phyloP scores from a whole-genome alignment of 805 yeast species.

The Blastobotrys terrestris region DNA sequence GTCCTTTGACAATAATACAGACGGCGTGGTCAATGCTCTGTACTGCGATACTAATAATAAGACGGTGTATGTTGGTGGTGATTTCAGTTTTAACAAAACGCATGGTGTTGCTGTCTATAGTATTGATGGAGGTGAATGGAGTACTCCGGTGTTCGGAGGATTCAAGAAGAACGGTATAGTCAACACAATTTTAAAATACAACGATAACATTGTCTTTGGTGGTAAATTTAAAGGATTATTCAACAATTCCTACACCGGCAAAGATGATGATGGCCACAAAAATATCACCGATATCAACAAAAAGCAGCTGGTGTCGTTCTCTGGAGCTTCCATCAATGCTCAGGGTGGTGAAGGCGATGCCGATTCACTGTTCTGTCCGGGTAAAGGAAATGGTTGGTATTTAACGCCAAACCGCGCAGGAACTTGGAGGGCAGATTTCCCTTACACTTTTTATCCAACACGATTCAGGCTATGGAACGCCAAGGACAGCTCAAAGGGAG shows the following conservation, averaged over 20 bases:
- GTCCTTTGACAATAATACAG: not conserved
- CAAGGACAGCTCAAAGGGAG: conserved; percentile 39
- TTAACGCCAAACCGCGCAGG: conserved; percentile 46
- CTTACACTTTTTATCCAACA: conserved; percentile 55
- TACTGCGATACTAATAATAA: conserved; percentile 43
- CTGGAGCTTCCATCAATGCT: conserved; percentile 20
- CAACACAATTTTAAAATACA: conserved; percentile 50
- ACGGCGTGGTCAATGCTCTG: conserved; percentile 41
- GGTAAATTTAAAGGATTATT: conserved; percentile 69
- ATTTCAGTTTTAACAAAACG: conserved; percentile 47
- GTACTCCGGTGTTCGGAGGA: conserved; percentile 64
- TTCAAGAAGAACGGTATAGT: conserved; percentile 56
- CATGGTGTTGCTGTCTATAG: conserved; percentile 64
- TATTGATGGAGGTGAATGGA: conserved; percentile 35
- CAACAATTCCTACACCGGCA: conserved; percentile 34
- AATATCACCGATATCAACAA: conserved; percentile 48
- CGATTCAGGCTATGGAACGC: conserved; percentile 70
- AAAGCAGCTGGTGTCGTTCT: conserved; percentile 31
- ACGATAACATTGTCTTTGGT: conserved; percentile 60
- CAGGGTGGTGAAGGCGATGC: conserved; percentile 20
- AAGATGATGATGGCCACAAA: not conserved
- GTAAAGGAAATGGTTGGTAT: conserved; percentile 43
- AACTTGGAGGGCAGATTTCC: conserved; percentile 57
- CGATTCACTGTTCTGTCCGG: conserved; percentile 52
- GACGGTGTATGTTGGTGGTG: conserved; percentile 75